Evolutionary conservation across 495 filamentous ascomycete genomes (phyloP), one percentile per base, ranked within the genome.

Genomic region (Hyaloscypha variabilis): DNA sequence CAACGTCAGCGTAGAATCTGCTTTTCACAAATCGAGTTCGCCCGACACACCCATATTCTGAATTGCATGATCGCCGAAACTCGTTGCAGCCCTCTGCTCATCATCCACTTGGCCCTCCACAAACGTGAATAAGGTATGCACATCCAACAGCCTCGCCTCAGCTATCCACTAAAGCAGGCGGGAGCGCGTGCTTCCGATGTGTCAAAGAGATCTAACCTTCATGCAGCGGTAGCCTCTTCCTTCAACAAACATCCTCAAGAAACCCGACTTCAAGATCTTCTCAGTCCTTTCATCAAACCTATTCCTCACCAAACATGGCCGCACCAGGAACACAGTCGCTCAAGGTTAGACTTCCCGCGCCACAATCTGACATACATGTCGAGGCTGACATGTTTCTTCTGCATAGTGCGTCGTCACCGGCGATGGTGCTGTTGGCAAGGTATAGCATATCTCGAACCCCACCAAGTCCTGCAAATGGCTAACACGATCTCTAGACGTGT

Each of bases 371-470:
- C 31, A 26, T 31, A 59, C 28, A 29, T 57, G 13, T 34, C 51
- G 57, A 56, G 31, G 62, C 65, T 68, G 58, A 72, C 65, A 34
- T 28, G 13, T 50, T 49, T 54, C 54, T 58, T 31, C 24, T 36
- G 34, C 42, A 23, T 53, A 71, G 69, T 99, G 95, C 78, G 95
- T 99, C 71, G 95, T 99, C 74, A 98, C 95, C 54, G 95, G 95
- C 77, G 95, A 99, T 77, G 95, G 95, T 87, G 95, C 95, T 73
- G 95, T 99, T 67, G 95, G 95, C 75, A 99, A 99, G 86, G 69
- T 71, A 58, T 60, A 55, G 25, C 24, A 19, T 24, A 23, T 39
- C 34, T 17, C 24, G 10, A 21, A 39, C 36, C 25, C 49, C 6
- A 58, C 6, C 23, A 31, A 31, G 46, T 25, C 14, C 64, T 54